Evolutionary conservation across 2,329 filamentous ascomycete species (phyloP), one percentile per base, ranked within the genome.

Genomic region (Colletotrichum navitas): DNA sequence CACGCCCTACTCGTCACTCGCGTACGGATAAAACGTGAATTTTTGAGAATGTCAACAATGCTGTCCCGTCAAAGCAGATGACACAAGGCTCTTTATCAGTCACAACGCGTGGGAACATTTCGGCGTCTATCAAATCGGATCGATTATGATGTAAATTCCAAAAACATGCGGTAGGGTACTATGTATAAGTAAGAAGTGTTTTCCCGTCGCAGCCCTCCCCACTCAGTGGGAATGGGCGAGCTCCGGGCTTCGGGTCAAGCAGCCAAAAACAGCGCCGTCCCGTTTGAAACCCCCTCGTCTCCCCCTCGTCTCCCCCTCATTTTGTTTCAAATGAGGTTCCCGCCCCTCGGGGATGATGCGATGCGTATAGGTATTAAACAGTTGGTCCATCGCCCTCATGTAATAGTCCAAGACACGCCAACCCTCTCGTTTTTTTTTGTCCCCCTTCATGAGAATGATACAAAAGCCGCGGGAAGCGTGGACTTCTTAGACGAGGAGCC

Each of bases 401-500:
- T 26, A 1, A 4, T 26, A 7, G 18, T 56, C 5, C 12, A 12
- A 59, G 29, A 41, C 2, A 29, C 5, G 34, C 21, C 34, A 26
- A 39, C 32, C n/a, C 32, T 12, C 16, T 21, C 24, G 10, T 32
- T 7, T 24, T 16, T 7, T 3, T 8, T 26, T 8, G 1, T n/a
- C 47, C 1, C 26, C 7, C 5, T 18, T 14, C 10, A 0, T 16
- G 5, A 52, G 32, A 39, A 39, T 2, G 34, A 29, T 18, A 3
- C 21, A 12, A 12, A 14, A n/a, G 16, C 18, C 7, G 41, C 6
- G 41, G 2, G 41, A n/a, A 2, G 5, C 6, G 34, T 18, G 16
- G 21, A 1, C 18, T 11, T 2, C 34, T 63, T 66, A 74, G 41
- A 74, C 51, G 55, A 74, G 66, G 4, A 74, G 62, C 0, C 72